These are phyloP conservation scores for Botryosphaeria dothidea DNA, from an alignment of 2,329 filamentous ascomycete genomes.

Conservation along the genomic window DNA sequence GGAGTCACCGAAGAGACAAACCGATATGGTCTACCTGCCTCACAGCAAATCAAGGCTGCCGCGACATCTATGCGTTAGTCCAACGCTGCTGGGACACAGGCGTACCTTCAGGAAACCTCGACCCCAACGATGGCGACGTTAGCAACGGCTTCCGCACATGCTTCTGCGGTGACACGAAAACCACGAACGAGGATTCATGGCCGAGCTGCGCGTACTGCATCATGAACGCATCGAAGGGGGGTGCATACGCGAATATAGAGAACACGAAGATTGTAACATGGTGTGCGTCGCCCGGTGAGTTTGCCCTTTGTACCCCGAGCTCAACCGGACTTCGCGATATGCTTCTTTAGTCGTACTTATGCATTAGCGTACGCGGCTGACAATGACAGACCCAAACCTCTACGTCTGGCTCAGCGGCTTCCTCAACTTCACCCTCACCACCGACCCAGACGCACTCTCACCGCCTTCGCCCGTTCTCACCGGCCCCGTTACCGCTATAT, in stretches of 20 bases:
- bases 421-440: slow-evolving; percentile 10
- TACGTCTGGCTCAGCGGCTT: slow-evolving; percentile 15
- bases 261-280: not conserved
- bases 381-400: slow-evolving; percentile 6
- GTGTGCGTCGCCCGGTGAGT: not conserved
- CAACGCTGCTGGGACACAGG: slow-evolving; percentile 16
- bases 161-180: slow-evolving; percentile 5
- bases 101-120: not conserved
- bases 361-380: not conserved
- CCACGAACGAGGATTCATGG: not conserved
- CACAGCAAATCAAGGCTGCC: not conserved
- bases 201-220: not conserved
- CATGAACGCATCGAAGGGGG: not conserved
- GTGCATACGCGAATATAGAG: not conserved
- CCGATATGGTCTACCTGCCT: not conserved
- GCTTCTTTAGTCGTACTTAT: no score
- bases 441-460: not conserved
- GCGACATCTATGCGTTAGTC: not conserved
- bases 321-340: no score
- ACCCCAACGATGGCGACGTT: not conserved
- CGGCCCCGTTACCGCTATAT: slow-evolving; percentile 23
- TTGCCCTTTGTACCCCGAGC: no score
- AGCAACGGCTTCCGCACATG: slow-evolving; percentile 5
- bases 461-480: not conserved
- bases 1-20: not conserved